These are phyloP conservation scores for Zymoseptoria tritici DNA, from an alignment of 2,329 filamentous ascomycete genomes.

Conservation along the genomic window DNA sequence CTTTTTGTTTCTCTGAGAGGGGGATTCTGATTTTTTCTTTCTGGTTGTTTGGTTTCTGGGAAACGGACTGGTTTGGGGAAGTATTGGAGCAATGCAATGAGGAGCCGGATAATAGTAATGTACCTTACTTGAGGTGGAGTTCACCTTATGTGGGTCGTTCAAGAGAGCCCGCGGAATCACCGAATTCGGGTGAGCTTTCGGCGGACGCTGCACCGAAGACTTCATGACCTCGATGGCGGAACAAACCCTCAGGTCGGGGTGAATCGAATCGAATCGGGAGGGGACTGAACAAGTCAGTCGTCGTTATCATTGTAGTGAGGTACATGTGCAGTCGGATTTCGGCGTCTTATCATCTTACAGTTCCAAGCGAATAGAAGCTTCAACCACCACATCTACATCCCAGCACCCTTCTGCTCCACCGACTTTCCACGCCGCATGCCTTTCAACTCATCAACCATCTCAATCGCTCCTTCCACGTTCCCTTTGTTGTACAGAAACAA, in stretches of 20 bases:
- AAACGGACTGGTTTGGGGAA: not conserved
- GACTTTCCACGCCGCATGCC: not conserved
- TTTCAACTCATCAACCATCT: slow-evolving; percentile 28
- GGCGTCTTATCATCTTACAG: no score
- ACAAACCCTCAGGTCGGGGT: no score
- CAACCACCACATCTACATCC: not conserved
- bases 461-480: slow-evolving; percentile 76
- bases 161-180: not conserved
- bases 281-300: no score
- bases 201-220: not conserved
- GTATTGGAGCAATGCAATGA: not conserved
- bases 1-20: no score
- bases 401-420: not conserved
- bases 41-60: no score
- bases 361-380: no score
- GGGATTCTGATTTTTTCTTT: no score
- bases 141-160: not conserved
- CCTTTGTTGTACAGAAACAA: slow-evolving; percentile 94
- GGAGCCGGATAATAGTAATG: not conserved
- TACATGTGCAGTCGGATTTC: no score
- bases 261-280: no score
- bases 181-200: not conserved
- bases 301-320: no score
- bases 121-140: no score
- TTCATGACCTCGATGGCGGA: no score